Evolutionary conservation across 2,329 filamentous ascomycete genomes (phyloP).

Genomic region (Nemania diffusa): DNA sequence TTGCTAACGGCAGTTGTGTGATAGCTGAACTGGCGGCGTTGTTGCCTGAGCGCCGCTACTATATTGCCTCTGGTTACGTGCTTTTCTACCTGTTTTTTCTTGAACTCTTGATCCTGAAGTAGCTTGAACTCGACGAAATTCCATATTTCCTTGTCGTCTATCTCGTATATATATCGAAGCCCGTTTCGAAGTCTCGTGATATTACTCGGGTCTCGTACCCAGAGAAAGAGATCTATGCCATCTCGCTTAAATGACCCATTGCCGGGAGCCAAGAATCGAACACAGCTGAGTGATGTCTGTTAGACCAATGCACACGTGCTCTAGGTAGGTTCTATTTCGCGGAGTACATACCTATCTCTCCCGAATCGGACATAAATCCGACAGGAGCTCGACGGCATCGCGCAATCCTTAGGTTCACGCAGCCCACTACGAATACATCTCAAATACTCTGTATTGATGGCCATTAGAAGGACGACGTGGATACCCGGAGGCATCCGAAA

Average conservation of each 20-base stretch:
- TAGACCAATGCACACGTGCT: background rate
- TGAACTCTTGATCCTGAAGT: constrained; percentile 9
- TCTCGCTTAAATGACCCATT: constrained; percentile 11
- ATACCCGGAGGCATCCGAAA: background rate
- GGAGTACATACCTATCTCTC: constrained; percentile 21
- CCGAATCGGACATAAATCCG: constrained; percentile 36
- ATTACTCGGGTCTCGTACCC: constrained; percentile 32
- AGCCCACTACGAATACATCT: background rate
- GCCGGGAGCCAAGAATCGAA: constrained; percentile 31
- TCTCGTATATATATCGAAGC: constrained; percentile 31
- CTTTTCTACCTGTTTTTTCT: constrained; percentile 10
- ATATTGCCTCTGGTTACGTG: constrained; percentile 6
- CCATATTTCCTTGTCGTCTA: constrained; percentile 21
- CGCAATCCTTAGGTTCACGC: background rate
- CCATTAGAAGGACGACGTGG: background rate
- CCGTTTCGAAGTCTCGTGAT: constrained; percentile 29
- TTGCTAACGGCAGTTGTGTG: constrained; percentile 21
- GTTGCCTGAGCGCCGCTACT: constrained; percentile 4
- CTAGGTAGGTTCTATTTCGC: background rate
- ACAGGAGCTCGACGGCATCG: constrained; percentile 18
- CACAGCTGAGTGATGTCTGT: constrained; percentile 23
- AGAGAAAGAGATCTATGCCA: constrained; percentile 34
- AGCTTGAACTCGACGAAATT: constrained; percentile 26
- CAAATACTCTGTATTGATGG: background rate
- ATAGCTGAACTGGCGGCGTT: constrained; percentile 10